Evolutionary conservation across 495 filamentous ascomycete species (phyloP).

Genomic region (Annulohypoxylon stygium): DNA sequence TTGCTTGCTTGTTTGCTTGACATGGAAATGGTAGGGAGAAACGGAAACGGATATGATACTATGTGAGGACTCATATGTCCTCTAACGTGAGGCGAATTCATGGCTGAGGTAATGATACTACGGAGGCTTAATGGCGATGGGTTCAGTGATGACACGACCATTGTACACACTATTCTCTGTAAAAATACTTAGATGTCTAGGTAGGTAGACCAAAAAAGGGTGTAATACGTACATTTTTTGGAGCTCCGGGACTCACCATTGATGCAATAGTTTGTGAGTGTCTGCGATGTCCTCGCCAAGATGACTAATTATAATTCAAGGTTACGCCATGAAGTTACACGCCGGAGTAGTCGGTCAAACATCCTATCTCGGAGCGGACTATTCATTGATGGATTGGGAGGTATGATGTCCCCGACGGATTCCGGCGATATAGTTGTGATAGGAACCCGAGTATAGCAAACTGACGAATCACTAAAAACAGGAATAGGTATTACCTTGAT

Average conservation of each 20-base stretch:
- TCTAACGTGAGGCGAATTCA: background rate
- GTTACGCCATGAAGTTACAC: background rate
- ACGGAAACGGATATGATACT: constrained; percentile 6
- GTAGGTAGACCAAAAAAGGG: background rate
- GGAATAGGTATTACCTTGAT: constrained; percentile 9
- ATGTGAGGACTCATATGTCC: background rate
- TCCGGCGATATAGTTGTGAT: background rate
- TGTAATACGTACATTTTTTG: background rate
- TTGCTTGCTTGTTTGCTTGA: constrained; percentile 9
- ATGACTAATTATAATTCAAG: background rate
- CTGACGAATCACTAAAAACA: constrained; percentile 14
- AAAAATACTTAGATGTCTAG: background rate
- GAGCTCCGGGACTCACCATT: background rate
- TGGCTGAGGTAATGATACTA: background rate
- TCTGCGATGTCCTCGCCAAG: no score
- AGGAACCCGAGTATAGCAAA: background rate
- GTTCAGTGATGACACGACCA: background rate
- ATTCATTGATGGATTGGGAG: background rate
- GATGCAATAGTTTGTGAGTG: no score
- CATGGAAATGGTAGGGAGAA: constrained; percentile 7
- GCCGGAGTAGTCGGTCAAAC: background rate
- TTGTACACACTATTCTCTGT: background rate
- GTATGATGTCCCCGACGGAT: background rate
- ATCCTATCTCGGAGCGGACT: constrained; percentile 25
- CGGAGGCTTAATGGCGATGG: background rate